These are phyloP conservation scores for Adansonia madagascariensis DNA, from an alignment of 441 rosid species.

Conservation along the genomic window DNA sequence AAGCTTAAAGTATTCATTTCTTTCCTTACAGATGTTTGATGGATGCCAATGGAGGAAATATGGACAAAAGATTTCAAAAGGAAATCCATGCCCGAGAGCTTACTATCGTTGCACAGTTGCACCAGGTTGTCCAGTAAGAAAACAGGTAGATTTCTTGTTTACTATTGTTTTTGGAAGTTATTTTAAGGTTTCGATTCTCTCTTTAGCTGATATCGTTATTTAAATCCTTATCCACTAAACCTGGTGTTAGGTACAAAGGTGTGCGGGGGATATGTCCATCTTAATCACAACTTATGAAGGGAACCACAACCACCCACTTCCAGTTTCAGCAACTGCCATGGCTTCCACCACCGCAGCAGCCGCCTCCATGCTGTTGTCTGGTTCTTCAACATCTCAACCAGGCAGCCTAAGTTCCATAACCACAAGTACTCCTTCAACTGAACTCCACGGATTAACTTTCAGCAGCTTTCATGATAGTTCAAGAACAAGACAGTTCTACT, in stretches of 20 bases:
- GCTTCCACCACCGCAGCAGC: conserved; percentile 85
- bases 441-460: conserved; percentile 49
- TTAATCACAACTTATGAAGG: conserved; percentile 85
- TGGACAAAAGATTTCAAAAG: conserved; percentile 90
- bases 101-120: conserved; percentile 87
- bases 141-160: conserved; percentile 53
- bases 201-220: too few relatives aligned
- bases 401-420: conserved; percentile 28
- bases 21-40: conserved; percentile 69
- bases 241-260: conserved; percentile 73
- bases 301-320: conserved; percentile 78
- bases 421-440: conserved; percentile 30
- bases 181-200: too few relatives aligned
- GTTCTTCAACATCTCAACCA: conserved; percentile 56
- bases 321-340: conserved; percentile 79
- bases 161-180: neutral
- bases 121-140: conserved; percentile 82
- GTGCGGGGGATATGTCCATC: conserved; percentile 77
- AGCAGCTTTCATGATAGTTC: conserved; percentile 51
- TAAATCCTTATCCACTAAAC: neutral
- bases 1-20: neutral
- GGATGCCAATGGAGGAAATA: conserved; percentile 97
- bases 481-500: conserved; percentile 48
- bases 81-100: conserved; percentile 89
- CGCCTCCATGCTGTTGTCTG: conserved; percentile 74